Percentiles rank a stretch among this genome's conserved stretches.
These are phyloP conservation scores for Geranomyces variabilis DNA, from an alignment of 192 early-diverging fungal species.

Conservation along the genomic window DNA sequence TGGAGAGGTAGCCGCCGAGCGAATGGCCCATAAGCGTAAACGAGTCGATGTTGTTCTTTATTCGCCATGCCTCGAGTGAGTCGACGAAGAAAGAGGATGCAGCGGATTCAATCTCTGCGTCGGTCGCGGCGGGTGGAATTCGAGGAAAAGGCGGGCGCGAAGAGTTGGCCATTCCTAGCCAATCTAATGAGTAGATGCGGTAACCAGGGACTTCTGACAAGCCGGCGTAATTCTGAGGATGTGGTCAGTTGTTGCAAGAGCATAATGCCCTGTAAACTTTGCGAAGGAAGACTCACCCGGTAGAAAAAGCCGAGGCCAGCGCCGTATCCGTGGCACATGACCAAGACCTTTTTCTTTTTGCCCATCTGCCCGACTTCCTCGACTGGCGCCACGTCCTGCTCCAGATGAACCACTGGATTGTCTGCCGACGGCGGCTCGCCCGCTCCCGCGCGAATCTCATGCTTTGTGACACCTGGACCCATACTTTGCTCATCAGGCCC, in stretches of 20 bases:
- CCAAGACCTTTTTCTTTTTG: conserved; percentile 52
- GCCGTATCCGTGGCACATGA: conserved; percentile 81
- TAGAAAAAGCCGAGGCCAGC: conserved; percentile 82
- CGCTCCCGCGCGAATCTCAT: conserved; percentile 2
- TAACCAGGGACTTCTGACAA: conserved; percentile 57
- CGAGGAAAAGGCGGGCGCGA: conserved; percentile 71
- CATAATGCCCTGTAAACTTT: no score
- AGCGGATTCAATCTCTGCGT: conserved; percentile 33
- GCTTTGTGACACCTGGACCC: conserved; percentile 9
- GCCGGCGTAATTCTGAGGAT: conserved; percentile 33
- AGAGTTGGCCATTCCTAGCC: conserved; percentile 94
- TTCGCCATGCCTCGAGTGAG: conserved; percentile 86
- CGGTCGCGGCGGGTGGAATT: conserved; percentile 49
- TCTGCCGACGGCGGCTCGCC: neutral
- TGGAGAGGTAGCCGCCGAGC: conserved; percentile 85
- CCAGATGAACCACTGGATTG: conserved; percentile 28
- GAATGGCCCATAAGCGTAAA: conserved; percentile 86
- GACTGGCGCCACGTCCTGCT: conserved; percentile 36
- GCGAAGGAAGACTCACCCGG: conserved; percentile 22
- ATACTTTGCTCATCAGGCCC: conserved; percentile 11
- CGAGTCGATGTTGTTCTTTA: conserved; percentile 74
- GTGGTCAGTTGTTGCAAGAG: neutral
- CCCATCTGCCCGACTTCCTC: conserved; percentile 28
- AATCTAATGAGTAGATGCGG: conserved; percentile 78
- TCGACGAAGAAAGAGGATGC: conserved; percentile 89